Evolutionary conservation across 2,329 filamentous ascomycete genomes (phyloP).

Genomic region (Pseudodiploospora longispora): DNA sequence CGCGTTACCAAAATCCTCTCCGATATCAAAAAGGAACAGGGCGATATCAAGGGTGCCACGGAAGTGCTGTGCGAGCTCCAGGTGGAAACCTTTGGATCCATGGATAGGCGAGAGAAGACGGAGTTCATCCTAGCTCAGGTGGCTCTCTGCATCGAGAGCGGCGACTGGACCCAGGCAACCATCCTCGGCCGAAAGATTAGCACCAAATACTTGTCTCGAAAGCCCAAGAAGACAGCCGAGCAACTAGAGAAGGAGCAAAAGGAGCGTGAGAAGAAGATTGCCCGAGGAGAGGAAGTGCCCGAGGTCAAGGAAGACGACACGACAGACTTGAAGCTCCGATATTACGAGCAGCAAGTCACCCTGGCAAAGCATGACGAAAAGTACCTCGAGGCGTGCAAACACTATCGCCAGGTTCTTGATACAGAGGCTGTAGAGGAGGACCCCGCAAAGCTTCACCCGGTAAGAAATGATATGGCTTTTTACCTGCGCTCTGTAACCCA

Average conservation of each 20-base stretch:
- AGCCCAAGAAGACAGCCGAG: slow-evolving; percentile 83
- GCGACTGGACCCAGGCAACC: slow-evolving; percentile 90
- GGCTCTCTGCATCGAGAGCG: slow-evolving; percentile 85
- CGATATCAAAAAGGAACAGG: slow-evolving; percentile 94
- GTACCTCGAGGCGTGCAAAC: slow-evolving; percentile 95
- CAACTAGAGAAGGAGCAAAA: slow-evolving; percentile 87
- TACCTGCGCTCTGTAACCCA: no score
- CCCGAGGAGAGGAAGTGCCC: slow-evolving; percentile 69
- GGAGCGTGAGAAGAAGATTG: slow-evolving; percentile 78
- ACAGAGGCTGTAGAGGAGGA: slow-evolving; percentile 93
- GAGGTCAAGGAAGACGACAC: slow-evolving; percentile 79
- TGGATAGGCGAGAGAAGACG: slow-evolving; percentile 95
- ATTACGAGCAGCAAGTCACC: slow-evolving; percentile 95
- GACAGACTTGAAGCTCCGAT: slow-evolving; percentile 89
- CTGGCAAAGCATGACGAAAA: slow-evolving; percentile 95
- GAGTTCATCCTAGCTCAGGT: slow-evolving; percentile 98
- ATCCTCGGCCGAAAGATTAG: slow-evolving; percentile 96
- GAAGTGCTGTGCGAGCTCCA: slow-evolving; percentile 96
- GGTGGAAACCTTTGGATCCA: slow-evolving; percentile 97
- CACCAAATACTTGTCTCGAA: slow-evolving; percentile 82
- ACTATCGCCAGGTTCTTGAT: slow-evolving; percentile 94
- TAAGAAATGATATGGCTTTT: slow-evolving; percentile 35
- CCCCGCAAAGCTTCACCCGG: slow-evolving; percentile 72
- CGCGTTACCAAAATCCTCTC: slow-evolving; percentile 92
- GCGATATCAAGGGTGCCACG: slow-evolving; percentile 80